Evolutionary conservation across 2,329 filamentous ascomycete species (phyloP).

Genomic region (Botryotinia narcissicola): DNA sequence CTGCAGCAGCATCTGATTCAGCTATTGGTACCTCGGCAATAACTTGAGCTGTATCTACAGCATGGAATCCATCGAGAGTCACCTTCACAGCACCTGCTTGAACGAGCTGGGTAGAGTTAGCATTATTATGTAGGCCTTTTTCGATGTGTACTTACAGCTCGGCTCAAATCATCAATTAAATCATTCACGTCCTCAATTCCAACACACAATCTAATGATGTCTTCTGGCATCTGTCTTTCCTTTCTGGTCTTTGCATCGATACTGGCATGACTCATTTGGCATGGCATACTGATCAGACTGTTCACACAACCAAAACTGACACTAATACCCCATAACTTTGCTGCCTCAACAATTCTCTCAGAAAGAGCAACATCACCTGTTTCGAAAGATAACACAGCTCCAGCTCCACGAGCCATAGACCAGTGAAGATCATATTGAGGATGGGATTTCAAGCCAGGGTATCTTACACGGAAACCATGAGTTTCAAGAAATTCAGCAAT

Average conservation of each 20-base stretch:
- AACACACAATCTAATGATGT: slow-evolving; percentile 92
- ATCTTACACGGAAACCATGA: slow-evolving; percentile 91
- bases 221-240: slow-evolving; percentile 91
- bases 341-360: slow-evolving; percentile 90
- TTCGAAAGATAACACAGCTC: slow-evolving; percentile 93
- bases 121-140: slow-evolving; percentile 20
- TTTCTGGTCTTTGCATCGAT: slow-evolving; percentile 92
- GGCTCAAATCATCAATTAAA: slow-evolving; percentile 85
- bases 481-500: slow-evolving; percentile 91
- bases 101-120: slow-evolving; percentile 61
- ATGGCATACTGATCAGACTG: slow-evolving; percentile 98
- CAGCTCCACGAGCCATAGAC: slow-evolving; percentile 90
- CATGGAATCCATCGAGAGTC: slow-evolving; percentile 77
- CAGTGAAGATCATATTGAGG: slow-evolving; percentile 96
- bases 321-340: slow-evolving; percentile 88
- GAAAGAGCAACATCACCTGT: slow-evolving; percentile 82
- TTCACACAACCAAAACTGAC: slow-evolving; percentile 99
- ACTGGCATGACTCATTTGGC: slow-evolving; percentile 98
- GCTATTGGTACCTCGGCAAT: slow-evolving; percentile 34
- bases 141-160: slow-evolving; percentile 66
- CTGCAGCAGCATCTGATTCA: slow-evolving; percentile 33
- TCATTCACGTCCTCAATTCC: slow-evolving; percentile 94
- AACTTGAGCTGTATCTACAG: slow-evolving; percentile 40
- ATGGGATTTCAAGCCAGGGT: slow-evolving; percentile 90
- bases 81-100: slow-evolving; percentile 91